Percentiles rank a stretch among this genome's conserved stretches.
Conservation (phyloP, 2,329 filamentous ascomycete genomes). For the Anthostomella pinea region DNA sequence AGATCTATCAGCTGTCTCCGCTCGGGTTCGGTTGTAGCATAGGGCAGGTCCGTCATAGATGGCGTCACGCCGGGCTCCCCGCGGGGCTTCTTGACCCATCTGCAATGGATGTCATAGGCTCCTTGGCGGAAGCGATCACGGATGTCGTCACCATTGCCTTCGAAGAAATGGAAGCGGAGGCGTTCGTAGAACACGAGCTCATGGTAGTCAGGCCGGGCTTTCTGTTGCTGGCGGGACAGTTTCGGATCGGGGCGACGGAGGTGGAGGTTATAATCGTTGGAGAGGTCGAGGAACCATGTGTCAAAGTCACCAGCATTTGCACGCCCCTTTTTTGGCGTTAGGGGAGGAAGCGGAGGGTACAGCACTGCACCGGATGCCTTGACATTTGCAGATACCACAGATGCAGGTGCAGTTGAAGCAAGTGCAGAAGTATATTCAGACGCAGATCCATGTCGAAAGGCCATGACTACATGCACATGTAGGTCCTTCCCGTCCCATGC, state of each 20-base stretch:
- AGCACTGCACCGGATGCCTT: too few relatives aligned
- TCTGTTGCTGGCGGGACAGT: conserved; percentile 17
- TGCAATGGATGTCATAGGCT: conserved; percentile 23
- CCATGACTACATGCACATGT: too few relatives aligned
- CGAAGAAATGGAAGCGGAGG: conserved; percentile 22
- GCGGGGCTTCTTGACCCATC: conserved; percentile 28
- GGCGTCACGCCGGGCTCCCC: conserved; percentile 22
- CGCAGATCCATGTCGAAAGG: too few relatives aligned
- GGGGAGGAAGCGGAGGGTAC: conserved; percentile 3
- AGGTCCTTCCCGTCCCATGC: too few relatives aligned
- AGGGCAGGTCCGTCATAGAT: conserved; percentile 17
- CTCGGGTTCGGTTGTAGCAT: conserved; percentile 25
- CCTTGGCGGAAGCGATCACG: conserved; percentile 18
- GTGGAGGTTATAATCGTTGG: conserved; percentile 27
- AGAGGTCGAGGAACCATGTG: conserved; percentile 31
- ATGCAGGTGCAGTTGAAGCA: too few relatives aligned
- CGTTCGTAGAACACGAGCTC: conserved; percentile 25
- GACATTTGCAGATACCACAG: too few relatives aligned
- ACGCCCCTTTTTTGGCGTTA: conserved; percentile 14
- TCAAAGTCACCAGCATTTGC: conserved; percentile 17
- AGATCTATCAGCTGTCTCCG: conserved; percentile 20
- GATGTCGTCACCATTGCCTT: conserved; percentile 17
- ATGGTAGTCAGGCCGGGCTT: conserved; percentile 17
- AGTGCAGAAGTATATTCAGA: too few relatives aligned
- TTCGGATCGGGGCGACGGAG: conserved; percentile 21